These are phyloP conservation scores for Fennellomyces sp. DNA, from an alignment of 371 early-diverging fungal genomes.

Conservation along the genomic window DNA sequence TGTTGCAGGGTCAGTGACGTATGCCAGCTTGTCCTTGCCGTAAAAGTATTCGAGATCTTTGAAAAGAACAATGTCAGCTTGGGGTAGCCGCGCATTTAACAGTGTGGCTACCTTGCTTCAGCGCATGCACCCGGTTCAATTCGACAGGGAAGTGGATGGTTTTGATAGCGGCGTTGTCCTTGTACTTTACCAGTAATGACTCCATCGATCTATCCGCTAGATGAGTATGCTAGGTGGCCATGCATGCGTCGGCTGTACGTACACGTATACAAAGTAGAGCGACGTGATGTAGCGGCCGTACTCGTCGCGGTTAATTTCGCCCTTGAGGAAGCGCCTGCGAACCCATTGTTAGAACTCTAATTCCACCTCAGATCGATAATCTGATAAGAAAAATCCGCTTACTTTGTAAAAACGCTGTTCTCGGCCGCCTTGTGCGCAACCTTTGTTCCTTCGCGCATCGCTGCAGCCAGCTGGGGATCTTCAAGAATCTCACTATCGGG, in stretches of 20 bases:
- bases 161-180: slow-evolving; percentile 49
- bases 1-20: slow-evolving; percentile 33
- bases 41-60: slow-evolving; percentile 60
- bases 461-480: slow-evolving; percentile 49
- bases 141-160: slow-evolving; percentile 61
- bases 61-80: neutral
- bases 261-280: slow-evolving; percentile 52
- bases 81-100: neutral
- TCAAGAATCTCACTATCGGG: slow-evolving; percentile 21
- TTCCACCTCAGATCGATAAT: neutral
- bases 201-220: slow-evolving; percentile 64
- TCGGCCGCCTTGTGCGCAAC: slow-evolving; percentile 60
- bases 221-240: no score
- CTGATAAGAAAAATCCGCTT: neutral
- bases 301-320: slow-evolving; percentile 46
- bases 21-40: slow-evolving; percentile 43
- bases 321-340: slow-evolving; percentile 47
- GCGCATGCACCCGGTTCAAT: slow-evolving; percentile 43
- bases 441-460: slow-evolving; percentile 64
- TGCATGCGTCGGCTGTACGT: no score
- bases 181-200: slow-evolving; percentile 49
- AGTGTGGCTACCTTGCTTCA: slow-evolving; percentile 34
- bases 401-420: slow-evolving; percentile 64
- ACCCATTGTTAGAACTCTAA: neutral
- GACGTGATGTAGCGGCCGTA: slow-evolving; percentile 53